Conservation (phyloP, 1,284 basidiomycete species). For the Apiotrichum domesticum region DNA sequence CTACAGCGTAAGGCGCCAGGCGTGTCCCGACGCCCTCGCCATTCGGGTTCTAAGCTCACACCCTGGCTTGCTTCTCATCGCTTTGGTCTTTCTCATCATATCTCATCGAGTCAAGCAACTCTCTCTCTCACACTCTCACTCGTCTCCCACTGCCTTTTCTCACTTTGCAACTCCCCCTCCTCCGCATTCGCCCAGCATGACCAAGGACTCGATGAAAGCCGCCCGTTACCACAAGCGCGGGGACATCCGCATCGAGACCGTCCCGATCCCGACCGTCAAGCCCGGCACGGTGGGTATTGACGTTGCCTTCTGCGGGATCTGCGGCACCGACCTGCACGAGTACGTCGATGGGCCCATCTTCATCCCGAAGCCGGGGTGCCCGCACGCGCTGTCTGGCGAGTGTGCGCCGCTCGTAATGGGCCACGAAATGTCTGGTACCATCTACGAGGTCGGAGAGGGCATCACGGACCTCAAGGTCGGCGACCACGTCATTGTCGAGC, state of each 20-base stretch:
- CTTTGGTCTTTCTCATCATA: no score
- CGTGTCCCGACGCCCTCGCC: no score
- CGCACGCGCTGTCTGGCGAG: slow-evolving; percentile 8
- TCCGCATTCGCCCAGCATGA: slow-evolving; percentile 1
- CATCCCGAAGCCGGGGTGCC: slow-evolving; percentile 1
- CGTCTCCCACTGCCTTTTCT: no score
- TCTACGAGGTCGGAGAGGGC: slow-evolving; percentile 26
- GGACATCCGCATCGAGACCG: slow-evolving; percentile 12
- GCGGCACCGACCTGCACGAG: background rate
- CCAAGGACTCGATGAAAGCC: slow-evolving; percentile 10
- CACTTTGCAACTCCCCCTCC: no score
- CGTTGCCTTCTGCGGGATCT: slow-evolving; percentile 11
- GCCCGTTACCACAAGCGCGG: slow-evolving; percentile 12
- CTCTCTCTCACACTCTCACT: no score
- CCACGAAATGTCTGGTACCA: slow-evolving; percentile 40
- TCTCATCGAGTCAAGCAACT: no score
- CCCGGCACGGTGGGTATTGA: slow-evolving; percentile 14
- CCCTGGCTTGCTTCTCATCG: no score
- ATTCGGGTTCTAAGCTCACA: no score
- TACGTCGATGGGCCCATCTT: slow-evolving; percentile 12
- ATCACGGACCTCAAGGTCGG: slow-evolving; percentile 35
- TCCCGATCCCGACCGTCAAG: slow-evolving; percentile 7
- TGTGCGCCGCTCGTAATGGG: slow-evolving; percentile 36
- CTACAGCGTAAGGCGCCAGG: no score
- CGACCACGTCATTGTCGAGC: slow-evolving; percentile 44